Percentiles rank a stretch among this genome's conserved stretches.
phyloP scores from a whole-genome alignment of 208 protist species.

The Vickermania ingenoplastis region DNA sequence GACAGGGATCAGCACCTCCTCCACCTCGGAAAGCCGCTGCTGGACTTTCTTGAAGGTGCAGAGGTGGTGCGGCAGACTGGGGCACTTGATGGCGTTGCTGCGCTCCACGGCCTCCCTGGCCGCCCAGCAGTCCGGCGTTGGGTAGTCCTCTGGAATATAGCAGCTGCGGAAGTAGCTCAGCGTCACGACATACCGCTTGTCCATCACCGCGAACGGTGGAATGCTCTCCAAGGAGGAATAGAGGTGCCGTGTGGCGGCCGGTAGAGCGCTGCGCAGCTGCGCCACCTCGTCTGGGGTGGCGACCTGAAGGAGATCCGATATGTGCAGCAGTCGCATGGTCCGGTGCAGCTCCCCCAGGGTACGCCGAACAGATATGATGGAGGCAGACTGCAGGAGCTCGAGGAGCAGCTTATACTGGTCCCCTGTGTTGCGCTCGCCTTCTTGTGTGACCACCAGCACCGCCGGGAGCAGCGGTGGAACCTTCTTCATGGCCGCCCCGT shows the following conservation, averaged over 20 bases:
- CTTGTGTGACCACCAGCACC: conserved; percentile 90
- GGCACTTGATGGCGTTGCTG: conserved; percentile 90
- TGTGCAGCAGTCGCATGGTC: conserved; percentile 30
- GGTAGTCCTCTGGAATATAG: conserved; percentile 90
- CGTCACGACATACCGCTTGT: conserved; percentile 44
- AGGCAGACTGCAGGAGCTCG: conserved; percentile 58
- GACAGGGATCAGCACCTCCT: conserved; percentile 48
- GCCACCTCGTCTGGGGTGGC: not conserved
- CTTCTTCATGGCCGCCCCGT: not conserved
- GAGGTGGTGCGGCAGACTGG: conserved; percentile 91
- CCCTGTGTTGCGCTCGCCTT: conserved; percentile 86
- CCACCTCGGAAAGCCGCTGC: conserved; percentile 79
- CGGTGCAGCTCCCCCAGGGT: conserved; percentile 71
- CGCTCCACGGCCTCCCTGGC: conserved; percentile 65
- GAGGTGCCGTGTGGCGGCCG: not conserved
- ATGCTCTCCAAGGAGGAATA: not conserved
- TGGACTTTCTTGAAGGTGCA: conserved; percentile 95
- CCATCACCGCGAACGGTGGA: conserved; percentile 58
- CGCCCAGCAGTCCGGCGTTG: conserved; percentile 51
- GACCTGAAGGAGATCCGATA: not conserved
- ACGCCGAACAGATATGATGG: conserved; percentile 70
- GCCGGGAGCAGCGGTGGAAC: conserved; percentile 21
- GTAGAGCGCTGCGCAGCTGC: not conserved
- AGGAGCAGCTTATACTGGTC: conserved; percentile 89
- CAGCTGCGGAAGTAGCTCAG: conserved; percentile 91